phyloP scores from a whole-genome alignment of 306 rosid genomes.

The Lupinus albus region DNA sequence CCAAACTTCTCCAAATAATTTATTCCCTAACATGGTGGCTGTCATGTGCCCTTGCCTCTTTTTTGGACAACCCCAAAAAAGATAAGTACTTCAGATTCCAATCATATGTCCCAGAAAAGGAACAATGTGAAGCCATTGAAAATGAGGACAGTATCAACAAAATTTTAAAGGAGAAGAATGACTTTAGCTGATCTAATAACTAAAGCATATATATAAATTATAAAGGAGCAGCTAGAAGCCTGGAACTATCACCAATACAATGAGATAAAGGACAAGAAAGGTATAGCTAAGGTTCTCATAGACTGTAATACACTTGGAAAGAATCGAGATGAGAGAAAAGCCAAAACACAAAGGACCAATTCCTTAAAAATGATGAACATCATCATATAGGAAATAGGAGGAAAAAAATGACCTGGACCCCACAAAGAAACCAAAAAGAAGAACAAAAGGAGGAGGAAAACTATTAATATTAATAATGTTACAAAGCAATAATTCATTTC shows the following conservation, averaged over 20 bases:
- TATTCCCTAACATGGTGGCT: slow-evolving; percentile 45
- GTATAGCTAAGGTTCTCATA: slow-evolving; percentile 42
- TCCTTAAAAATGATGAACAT: slow-evolving; percentile 44
- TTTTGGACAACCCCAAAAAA: slow-evolving; percentile 53
- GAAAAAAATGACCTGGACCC: slow-evolving; percentile 28
- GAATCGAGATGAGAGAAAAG: slow-evolving; percentile 38
- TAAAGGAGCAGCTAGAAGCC: slow-evolving; percentile 40
- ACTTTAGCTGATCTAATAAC: slow-evolving; percentile 42
- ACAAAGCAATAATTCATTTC: slow-evolving; percentile 34
- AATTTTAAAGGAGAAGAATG: slow-evolving; percentile 34
- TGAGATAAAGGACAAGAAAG: slow-evolving; percentile 44
- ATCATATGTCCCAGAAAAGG: slow-evolving; percentile 40
- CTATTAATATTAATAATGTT: background rate
- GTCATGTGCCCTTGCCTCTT: slow-evolving; percentile 55
- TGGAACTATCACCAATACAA: slow-evolving; percentile 26
- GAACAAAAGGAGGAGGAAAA: background rate
- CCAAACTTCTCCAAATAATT: slow-evolving; percentile 42
- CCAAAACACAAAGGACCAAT: slow-evolving; percentile 45
- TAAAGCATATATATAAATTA: slow-evolving; percentile 28
- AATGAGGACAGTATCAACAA: slow-evolving; percentile 41
- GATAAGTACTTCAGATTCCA: slow-evolving; percentile 45
- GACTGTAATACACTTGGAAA: slow-evolving; percentile 42
- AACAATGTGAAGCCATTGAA: slow-evolving; percentile 47
- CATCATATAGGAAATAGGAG: slow-evolving; percentile 44
- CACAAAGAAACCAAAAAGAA: slow-evolving; percentile 26